phyloP scores from a whole-genome alignment of 148 eudicot species.

The Pouteria glomerata region DNA sequence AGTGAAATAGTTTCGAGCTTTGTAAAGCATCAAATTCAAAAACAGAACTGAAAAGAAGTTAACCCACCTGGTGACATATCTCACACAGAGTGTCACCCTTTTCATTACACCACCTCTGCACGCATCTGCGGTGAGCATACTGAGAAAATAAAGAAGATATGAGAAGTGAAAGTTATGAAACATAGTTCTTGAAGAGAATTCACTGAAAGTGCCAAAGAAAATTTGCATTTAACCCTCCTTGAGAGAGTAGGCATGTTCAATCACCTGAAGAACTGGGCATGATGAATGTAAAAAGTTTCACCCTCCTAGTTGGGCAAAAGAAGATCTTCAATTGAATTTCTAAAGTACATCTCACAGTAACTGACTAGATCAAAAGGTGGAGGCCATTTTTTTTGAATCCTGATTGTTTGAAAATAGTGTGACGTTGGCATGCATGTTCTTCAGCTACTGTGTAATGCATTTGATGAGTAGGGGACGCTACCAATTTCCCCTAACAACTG shows the following conservation, averaged over 20 bases:
- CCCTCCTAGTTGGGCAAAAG: neutral
- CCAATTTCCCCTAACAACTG: neutral
- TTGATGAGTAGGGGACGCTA: neutral
- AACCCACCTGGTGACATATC: slow-evolving; percentile 76
- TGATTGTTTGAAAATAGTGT: neutral
- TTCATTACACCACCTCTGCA: slow-evolving; percentile 87
- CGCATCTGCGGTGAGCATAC: slow-evolving; percentile 90
- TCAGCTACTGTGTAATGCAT: neutral
- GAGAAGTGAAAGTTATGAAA: neutral
- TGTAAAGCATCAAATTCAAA: neutral
- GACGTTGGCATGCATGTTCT: too few species aligned
- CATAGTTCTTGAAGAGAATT: neutral
- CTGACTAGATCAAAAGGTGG: neutral
- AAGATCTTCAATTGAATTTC: neutral
- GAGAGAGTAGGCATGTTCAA: neutral
- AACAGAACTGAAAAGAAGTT: neutral
- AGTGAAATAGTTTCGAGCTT: neutral
- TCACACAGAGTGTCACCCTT: slow-evolving; percentile 78
- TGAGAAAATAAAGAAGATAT: slow-evolving; percentile 30
- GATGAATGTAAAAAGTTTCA: neutral
- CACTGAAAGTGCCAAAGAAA: slow-evolving; percentile 2
- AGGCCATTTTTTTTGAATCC: neutral
- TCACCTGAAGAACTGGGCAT: neutral
- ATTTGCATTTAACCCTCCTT: neutral
- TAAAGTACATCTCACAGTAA: too few species aligned